These are phyloP conservation scores for Aspergillus ochraceoroseus DNA, from an alignment of 2,329 filamentous ascomycete genomes.

Conservation along the genomic window DNA sequence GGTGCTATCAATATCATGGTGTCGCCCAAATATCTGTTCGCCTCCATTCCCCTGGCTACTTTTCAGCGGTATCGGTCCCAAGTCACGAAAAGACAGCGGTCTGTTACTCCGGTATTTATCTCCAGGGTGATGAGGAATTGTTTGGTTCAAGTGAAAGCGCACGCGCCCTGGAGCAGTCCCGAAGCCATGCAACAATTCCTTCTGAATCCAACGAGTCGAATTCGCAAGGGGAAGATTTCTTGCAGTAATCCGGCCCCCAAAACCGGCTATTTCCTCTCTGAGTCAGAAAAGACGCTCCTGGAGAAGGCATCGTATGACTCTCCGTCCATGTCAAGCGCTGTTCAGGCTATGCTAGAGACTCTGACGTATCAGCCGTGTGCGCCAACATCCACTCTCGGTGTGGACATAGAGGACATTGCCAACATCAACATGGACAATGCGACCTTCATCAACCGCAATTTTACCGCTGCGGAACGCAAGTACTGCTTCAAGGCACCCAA, in stretches of 20 bases:
- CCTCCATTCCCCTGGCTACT: conserved; percentile 18
- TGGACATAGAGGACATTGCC: conserved; percentile 62
- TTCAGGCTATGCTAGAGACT: conserved; percentile 15
- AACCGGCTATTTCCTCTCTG: too few species aligned
- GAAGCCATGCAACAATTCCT: conserved; percentile 15
- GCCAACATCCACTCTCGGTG: conserved; percentile 9
- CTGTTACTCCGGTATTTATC: conserved; percentile 11
- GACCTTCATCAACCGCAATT: conserved; percentile 90
- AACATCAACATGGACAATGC: conserved; percentile 88
- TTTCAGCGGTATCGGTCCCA: conserved; percentile 17
- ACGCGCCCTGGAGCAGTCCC: conserved; percentile 16
- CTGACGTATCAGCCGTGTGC: neutral
- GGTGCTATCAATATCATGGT: conserved; percentile 39
- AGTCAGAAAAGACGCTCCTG: neutral
- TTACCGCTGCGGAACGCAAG: conserved; percentile 72
- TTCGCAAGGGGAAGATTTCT: conserved; percentile 2
- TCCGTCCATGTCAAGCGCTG: neutral
- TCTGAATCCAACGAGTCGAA: conserved; percentile 17
- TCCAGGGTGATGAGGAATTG: conserved; percentile 14
- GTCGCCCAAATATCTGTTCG: conserved; percentile 36
- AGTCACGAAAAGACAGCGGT: conserved; percentile 11
- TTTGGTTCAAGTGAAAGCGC: conserved; percentile 18
- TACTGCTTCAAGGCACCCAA: conserved; percentile 77
- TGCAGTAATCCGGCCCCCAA: neutral
- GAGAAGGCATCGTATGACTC: neutral